phyloP scores from a whole-genome alignment of 495 filamentous ascomycete genomes.

The Emericellopsis terricola region DNA sequence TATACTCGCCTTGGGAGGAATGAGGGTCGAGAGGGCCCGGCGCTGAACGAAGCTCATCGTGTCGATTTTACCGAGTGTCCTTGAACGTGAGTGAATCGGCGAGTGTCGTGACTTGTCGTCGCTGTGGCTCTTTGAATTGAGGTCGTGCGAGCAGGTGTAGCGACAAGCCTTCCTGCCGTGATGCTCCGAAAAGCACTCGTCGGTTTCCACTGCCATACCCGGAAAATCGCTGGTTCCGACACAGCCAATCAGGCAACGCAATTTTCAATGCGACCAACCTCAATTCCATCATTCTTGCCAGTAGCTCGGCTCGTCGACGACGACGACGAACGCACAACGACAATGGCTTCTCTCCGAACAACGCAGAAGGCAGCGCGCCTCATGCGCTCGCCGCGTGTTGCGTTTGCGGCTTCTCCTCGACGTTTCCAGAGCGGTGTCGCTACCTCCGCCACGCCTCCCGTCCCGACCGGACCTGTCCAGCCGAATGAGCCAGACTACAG shows the following conservation, averaged over 20 bases:
- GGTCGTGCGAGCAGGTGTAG: slow-evolving; percentile 6
- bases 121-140: slow-evolving; percentile 5
- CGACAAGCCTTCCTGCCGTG: too few species aligned
- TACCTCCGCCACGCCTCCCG: slow-evolving; percentile 10
- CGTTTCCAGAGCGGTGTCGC: slow-evolving; percentile 24
- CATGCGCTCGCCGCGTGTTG: slow-evolving; percentile 21
- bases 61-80: slow-evolving; percentile 18
- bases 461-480: slow-evolving; percentile 14
- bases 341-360: slow-evolving; percentile 27
- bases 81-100: neutral
- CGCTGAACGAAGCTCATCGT: slow-evolving; percentile 83
- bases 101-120: neutral
- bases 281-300: slow-evolving; percentile 2
- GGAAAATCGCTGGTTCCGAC: slow-evolving; percentile 6
- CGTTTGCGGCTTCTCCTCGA: slow-evolving; percentile 21
- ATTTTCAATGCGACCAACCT: slow-evolving; percentile 5
- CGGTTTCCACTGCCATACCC: too few species aligned
- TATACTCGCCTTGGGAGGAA: slow-evolving; percentile 91
- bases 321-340: too few species aligned
- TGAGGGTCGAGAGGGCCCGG: slow-evolving; percentile 88
- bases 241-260: slow-evolving; percentile 11
- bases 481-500: slow-evolving; percentile 65
- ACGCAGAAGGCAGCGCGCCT: slow-evolving; percentile 20
- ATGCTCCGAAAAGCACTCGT: slow-evolving; percentile 20
- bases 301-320: too few species aligned